These are phyloP conservation scores for Cercophora samala DNA, from an alignment of 495 filamentous ascomycete species.

Conservation along the genomic window DNA sequence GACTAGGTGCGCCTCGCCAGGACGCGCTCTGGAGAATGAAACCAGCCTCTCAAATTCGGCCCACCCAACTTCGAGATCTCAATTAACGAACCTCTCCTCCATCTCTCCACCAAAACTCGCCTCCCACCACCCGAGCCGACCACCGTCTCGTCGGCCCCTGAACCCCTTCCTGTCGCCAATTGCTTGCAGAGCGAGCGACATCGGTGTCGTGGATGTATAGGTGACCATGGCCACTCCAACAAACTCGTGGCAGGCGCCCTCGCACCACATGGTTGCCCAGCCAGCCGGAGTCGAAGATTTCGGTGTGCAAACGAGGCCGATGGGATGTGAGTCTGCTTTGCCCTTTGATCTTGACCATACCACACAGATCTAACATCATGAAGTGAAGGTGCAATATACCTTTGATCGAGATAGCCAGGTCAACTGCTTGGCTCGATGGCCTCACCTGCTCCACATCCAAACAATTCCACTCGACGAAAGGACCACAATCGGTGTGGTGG, in stretches of 20 bases:
- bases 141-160: not conserved
- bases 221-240: constrained; percentile 27
- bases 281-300: constrained; percentile 50
- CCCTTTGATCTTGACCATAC: not conserved
- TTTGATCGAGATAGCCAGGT: constrained; percentile 89
- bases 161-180: constrained; percentile 17
- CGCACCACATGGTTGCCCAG: constrained; percentile 25
- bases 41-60: constrained; percentile 35
- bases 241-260: constrained; percentile 28
- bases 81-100: constrained; percentile 15
- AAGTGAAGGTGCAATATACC: constrained; percentile 95
- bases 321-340: constrained; percentile 49
- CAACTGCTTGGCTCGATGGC: constrained; percentile 88
- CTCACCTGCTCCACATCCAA: constrained; percentile 73
- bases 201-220: not conserved
- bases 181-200: constrained; percentile 10
- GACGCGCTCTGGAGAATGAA: constrained; percentile 32
- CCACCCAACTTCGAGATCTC: constrained; percentile 17
- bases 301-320: constrained; percentile 47
- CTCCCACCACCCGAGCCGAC: constrained; percentile 1
- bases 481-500: constrained; percentile 75
- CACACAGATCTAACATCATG: constrained; percentile 27
- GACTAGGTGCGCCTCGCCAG: constrained; percentile 19
- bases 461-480: constrained; percentile 73
- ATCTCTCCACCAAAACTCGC: constrained; percentile 12